Base-by-base conservation (phyloP, 1,284 basidiomycete genomes). In the Irpex sp. region DNA sequence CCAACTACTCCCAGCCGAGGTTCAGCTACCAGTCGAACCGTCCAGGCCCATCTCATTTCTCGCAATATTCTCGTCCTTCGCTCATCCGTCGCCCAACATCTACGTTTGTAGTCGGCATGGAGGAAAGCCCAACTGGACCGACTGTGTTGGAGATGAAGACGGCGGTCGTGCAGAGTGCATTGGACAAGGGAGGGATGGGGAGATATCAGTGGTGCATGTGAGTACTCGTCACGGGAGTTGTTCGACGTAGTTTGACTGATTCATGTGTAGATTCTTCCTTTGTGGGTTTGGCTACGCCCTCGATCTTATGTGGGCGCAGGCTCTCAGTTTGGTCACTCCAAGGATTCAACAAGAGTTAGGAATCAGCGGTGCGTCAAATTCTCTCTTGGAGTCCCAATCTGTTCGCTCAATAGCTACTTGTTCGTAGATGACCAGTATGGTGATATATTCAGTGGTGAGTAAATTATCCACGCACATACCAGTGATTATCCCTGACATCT, bases 161-260 rank as follows among this genome's bases (percentile, higher is more conserved):
- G 4, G 63, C 60, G 2, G 5, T 64, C 9, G 61, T 64, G 52
- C 57, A 59, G 48, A 54, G 63, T 19, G 63, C 63, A 17, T 57
- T 64, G 40, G 63, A 64, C 5, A 56, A 64, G 59, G 58, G 56
- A 13, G 65, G 65, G 7, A 66, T 66, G 65, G 65, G 65, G n/a
- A 44, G 52, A 4, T 66, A 66, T 60, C 65, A 66, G 57, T 66
- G 65, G 65, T 66, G 62, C 62, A 63, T 66, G 63, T 64, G 21
- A 38, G 63, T 55, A 5, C 36, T 11, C 47, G 15, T 44, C 34
- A 57, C 31, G 31, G 13, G 15, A 40, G 3, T 8, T 54, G 3
- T 19, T 17, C 40, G 5, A 15, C 44, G 26, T 26, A 26, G 5
- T n/a, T 59, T 21, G 21, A 19, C 21, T 5, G 37, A 4, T n/a